These are phyloP conservation scores for Dendrocalamus latiflorus DNA, from an alignment of 202 grass and related monocot genomes.

Conservation along the genomic window DNA sequence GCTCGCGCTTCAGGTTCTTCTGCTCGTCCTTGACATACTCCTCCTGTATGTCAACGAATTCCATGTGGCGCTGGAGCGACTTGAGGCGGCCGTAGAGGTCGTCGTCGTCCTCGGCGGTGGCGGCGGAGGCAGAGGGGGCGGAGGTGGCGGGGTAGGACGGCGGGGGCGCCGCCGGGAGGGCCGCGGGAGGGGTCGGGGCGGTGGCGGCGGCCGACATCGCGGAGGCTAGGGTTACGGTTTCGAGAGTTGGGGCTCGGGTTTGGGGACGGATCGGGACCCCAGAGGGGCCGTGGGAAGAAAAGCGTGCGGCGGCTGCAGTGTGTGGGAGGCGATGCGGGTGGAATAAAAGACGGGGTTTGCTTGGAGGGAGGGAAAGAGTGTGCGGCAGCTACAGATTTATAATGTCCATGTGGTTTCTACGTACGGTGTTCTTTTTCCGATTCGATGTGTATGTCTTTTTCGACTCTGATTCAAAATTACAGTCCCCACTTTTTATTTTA, in stretches of 20 bases:
- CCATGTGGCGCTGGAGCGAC: slow-evolving; percentile 76
- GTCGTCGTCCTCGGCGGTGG: slow-evolving; percentile 47
- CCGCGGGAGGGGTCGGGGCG: neutral
- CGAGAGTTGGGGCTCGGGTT: neutral
- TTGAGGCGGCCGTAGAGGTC: slow-evolving; percentile 82
- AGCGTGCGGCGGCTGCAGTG: too few relatives aligned
- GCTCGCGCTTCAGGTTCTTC: slow-evolving; percentile 88
- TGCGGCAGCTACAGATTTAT: too few relatives aligned
- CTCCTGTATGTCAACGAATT: slow-evolving; percentile 88
- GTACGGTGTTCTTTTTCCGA: too few relatives aligned
- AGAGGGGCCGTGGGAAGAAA: neutral
- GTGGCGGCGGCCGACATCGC: slow-evolving; percentile 35
- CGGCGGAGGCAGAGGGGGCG: neutral
- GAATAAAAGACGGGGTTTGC: too few relatives aligned
- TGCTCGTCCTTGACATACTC: slow-evolving; percentile 90
- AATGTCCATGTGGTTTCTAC: too few relatives aligned
- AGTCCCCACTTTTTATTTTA: too few relatives aligned
- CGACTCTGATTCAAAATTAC: too few relatives aligned
- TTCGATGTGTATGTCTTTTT: too few relatives aligned
- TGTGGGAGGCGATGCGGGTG: neutral
- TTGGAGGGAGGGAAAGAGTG: too few relatives aligned
- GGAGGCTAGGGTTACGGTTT: slow-evolving; percentile 1
- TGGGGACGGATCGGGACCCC: neutral
- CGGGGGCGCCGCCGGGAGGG: slow-evolving; percentile 14
- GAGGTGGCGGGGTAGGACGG: too few relatives aligned